phyloP scores from a whole-genome alignment of 352 stramenopile genomes.

The Peronosclerospora sorghi region DNA sequence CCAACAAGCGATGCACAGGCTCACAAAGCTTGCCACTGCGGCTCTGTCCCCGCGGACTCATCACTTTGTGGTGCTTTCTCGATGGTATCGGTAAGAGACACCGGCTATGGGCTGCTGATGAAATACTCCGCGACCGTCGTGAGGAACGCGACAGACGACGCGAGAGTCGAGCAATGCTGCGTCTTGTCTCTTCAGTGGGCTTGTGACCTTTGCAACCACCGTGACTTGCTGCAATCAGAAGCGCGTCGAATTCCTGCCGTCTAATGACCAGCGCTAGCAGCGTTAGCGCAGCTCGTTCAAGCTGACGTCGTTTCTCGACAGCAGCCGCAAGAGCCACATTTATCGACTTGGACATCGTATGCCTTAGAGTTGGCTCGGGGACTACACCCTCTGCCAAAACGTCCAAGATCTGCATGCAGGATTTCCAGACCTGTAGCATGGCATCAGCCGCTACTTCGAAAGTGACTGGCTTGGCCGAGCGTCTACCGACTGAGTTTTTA shows the following conservation, averaged over 20 bases:
- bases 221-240: conserved; percentile 36
- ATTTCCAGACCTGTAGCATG: conserved; percentile 51
- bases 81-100: conserved; percentile 3
- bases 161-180: conserved; percentile 10
- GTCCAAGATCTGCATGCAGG: conserved; percentile 37
- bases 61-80: conserved; percentile 1
- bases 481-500: conserved; percentile 15
- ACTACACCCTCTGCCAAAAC: conserved; percentile 19
- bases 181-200: conserved; percentile 12
- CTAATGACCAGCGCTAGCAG: conserved; percentile 34
- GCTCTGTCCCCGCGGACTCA: conserved; percentile 10
- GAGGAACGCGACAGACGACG: conserved; percentile 12
- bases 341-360: conserved; percentile 19
- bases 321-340: conserved; percentile 8
- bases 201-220: conserved; percentile 45
- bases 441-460: conserved; percentile 27
- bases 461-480: conserved; percentile 21
- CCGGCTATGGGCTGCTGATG: conserved; percentile 3
- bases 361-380: conserved; percentile 12
- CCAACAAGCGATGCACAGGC: conserved; percentile 38
- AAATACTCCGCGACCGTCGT: conserved; percentile 16
- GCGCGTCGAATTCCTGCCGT: conserved; percentile 43
- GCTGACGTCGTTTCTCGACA: conserved; percentile 19
- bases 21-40: conserved; percentile 30
- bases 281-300: conserved; percentile 26